Base-by-base conservation (phyloP, 306 rosid species). In the Arachis hypogaea region DNA sequence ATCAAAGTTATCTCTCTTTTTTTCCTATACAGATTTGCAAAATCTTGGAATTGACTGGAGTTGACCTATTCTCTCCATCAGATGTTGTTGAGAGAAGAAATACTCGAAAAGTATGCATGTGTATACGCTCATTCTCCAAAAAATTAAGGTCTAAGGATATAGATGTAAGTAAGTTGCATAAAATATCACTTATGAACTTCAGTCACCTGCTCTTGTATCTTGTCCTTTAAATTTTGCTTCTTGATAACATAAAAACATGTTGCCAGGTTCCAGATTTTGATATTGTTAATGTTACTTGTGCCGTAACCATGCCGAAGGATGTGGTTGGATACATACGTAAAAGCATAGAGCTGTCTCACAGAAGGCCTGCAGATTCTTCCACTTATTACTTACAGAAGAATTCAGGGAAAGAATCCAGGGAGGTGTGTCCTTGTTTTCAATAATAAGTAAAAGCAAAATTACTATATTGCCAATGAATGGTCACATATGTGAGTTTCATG, bases 251-350 rank as follows among this genome's bases (percentile, higher is more conserved):
- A 10, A 18, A 69, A 46, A 72, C 12, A 10, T 49, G 74, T 51
- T 80, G 78, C 12, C 81, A 86, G 89, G 87, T 86, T 83, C 89
- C 89, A 38, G 89, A 86, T 80, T 86, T 86, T 75, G 89, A 86
- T 58, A 46, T 67, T 77, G 89, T 86, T 16, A 80, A 87, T 5
- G 89, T 86, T 16, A 83, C 89, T 5, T 83, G 76, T 73, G 83
- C 62, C 58, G 86, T 83, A 45, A 70, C 83, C 71, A 86, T 86
- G 89, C 77, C 89, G 18, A 86, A 75, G 36, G 73, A 83, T 71
- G 11, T 83, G 70, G 89, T 86, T 54, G 82, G 89, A 75, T 75
- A 75, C 82, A 80, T 80, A 44, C 79, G 83, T 9, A 75, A 83
- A 75, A 86, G 56, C 85, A 75, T 83, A 65, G 89, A 86, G 69